Evolutionary conservation across 1,139 yeast genomes (phyloP).

Genomic region (Taphrina confusa): DNA sequence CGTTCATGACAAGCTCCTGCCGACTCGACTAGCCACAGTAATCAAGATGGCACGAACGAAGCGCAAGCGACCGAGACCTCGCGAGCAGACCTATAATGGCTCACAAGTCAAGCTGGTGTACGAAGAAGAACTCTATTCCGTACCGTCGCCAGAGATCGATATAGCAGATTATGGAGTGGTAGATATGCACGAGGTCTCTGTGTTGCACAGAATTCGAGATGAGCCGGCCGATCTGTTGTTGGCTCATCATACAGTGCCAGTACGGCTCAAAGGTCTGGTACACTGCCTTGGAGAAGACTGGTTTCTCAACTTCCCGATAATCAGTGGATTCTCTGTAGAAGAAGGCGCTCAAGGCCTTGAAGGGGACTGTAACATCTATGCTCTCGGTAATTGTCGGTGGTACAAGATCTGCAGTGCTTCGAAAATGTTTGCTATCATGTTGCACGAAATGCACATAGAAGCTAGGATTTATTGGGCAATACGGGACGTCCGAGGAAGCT

Average conservation of each 20-base stretch:
- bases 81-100: not conserved
- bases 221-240: constrained; percentile 1
- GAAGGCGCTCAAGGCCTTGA: constrained; percentile 1
- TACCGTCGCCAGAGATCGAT: not conserved
- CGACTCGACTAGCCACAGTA: no score
- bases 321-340: constrained; percentile 10
- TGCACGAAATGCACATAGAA: constrained; percentile 1
- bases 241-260: not conserved
- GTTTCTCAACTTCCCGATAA: not conserved
- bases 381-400: constrained; percentile 11
- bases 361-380: constrained; percentile 2
- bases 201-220: not conserved
- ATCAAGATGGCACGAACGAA: no score
- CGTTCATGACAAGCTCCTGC: no score
- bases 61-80: no score
- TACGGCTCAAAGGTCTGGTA: not conserved
- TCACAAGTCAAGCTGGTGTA: not conserved
- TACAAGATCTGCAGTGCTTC: not conserved
- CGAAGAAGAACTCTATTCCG: not conserved
- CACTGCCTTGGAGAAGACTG: not conserved
- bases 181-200: constrained; percentile 2
- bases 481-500: constrained; percentile 1
- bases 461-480: constrained; percentile 7
- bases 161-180: not conserved
- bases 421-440: not conserved